Evolutionary conservation across 2,329 filamentous ascomycete species (phyloP).

Genomic region (Canariomyces notabilis): DNA sequence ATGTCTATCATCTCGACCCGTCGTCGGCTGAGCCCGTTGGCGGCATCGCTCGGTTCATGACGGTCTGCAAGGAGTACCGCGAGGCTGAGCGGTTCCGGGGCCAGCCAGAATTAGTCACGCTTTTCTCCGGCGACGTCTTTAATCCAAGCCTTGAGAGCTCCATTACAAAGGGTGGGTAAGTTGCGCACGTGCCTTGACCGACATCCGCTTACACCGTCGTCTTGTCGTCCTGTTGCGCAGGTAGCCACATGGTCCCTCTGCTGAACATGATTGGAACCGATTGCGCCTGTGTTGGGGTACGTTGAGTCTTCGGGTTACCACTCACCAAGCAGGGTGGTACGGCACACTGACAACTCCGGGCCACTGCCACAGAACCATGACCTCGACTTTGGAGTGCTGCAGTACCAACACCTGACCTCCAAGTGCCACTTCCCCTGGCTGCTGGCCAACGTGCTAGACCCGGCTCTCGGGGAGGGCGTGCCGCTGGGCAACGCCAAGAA

Average conservation of each 20-base stretch:
- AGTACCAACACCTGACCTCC: constrained; percentile 66
- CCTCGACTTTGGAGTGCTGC: constrained; percentile 81
- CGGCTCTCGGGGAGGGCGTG: constrained; percentile 67
- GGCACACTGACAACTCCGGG: constrained; percentile 5
- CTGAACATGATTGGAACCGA: constrained; percentile 73
- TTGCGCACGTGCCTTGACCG: neutral
- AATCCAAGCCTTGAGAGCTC: constrained; percentile 86
- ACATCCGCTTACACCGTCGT: neutral
- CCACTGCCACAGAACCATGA: constrained; percentile 71
- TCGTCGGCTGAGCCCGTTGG: constrained; percentile 76
- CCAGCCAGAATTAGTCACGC: constrained; percentile 64
- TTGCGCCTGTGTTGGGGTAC: constrained; percentile 75
- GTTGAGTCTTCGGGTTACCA: constrained; percentile 30
- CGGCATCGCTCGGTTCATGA: constrained; percentile 75
- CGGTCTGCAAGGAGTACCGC: constrained; percentile 70
- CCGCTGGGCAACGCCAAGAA: constrained; percentile 71
- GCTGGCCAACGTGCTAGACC: constrained; percentile 81
- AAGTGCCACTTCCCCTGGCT: constrained; percentile 87
- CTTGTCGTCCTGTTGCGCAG: constrained; percentile 31
- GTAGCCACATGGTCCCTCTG: constrained; percentile 81
- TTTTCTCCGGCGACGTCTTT: constrained; percentile 91
- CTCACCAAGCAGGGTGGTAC: constrained; percentile 1
- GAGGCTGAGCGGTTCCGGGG: constrained; percentile 53
- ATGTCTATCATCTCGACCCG: constrained; percentile 83
- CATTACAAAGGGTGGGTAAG: constrained; percentile 68